phyloP scores from a whole-genome alignment of 306 rosid species.

The Comarum palustre region DNA sequence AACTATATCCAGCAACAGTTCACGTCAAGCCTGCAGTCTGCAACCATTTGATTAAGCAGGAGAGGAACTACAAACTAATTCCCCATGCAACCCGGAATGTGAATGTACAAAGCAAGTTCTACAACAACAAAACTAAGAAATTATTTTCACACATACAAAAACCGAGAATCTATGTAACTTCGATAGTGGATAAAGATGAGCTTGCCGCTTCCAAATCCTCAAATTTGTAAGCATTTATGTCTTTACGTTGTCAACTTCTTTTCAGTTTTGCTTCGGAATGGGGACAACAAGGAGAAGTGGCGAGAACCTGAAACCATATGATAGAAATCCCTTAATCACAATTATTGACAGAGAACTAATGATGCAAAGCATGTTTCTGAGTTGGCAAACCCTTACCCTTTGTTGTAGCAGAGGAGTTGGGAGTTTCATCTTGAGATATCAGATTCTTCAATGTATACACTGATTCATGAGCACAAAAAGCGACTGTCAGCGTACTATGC shows the following conservation, averaged over 20 bases:
- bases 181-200: background rate
- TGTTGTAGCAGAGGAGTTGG: constrained; percentile 53
- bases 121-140: constrained; percentile 16
- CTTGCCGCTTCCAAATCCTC: constrained; percentile 19
- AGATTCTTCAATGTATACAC: constrained; percentile 82
- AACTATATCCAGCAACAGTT: background rate
- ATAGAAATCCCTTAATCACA: constrained; percentile 9
- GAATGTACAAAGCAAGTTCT: constrained; percentile 20
- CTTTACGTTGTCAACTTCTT: constrained; percentile 54
- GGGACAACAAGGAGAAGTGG: constrained; percentile 81
- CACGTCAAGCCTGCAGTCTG: background rate
- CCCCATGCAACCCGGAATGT: constrained; percentile 16
- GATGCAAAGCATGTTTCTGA: constrained; percentile 10
- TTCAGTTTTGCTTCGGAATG: constrained; percentile 88
- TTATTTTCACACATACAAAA: constrained; percentile 5
- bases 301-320: constrained; percentile 67
- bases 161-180: constrained; percentile 3
- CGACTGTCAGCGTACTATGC: constrained; percentile 20
- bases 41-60: background rate
- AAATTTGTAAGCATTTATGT: constrained; percentile 16
- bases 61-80: constrained; percentile 7
- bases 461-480: constrained; percentile 36
- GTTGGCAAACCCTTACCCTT: constrained; percentile 61
- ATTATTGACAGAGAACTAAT: background rate
- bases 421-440: constrained; percentile 80